Evolutionary conservation across 495 filamentous ascomycete species (phyloP).

Genomic region (Daldinia decipiens): DNA sequence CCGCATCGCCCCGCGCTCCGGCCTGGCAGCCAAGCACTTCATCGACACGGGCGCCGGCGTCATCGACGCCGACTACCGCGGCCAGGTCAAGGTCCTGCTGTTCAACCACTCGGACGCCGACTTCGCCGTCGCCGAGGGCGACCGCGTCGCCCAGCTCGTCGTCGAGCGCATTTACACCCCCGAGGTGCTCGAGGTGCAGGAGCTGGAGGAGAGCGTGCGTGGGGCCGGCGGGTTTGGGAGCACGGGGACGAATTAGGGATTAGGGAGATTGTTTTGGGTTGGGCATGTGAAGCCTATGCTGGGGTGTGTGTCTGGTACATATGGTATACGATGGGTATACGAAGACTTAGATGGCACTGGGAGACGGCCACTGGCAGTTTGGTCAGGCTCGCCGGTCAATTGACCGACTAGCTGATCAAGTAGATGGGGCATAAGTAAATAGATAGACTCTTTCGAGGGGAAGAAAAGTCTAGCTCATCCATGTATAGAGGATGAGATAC

Average conservation of each 20-base stretch:
- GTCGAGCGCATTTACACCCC: constrained; percentile 94
- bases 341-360: neutral
- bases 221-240: constrained; percentile 95
- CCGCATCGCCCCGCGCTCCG: constrained; percentile 89
- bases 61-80: constrained; percentile 97
- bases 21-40: constrained; percentile 90
- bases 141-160: constrained; percentile 92
- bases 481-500: constrained; percentile 5
- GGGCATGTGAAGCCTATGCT: neutral
- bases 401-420: neutral
- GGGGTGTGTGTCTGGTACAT: neutral
- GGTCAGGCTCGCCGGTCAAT: too few relatives aligned
- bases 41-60: constrained; percentile 96
- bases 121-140: constrained; percentile 83
- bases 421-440: neutral
- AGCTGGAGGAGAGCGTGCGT: constrained; percentile 88
- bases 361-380: neutral
- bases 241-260: constrained; percentile 69
- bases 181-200: constrained; percentile 84
- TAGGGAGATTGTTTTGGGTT: neutral
- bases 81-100: constrained; percentile 89
- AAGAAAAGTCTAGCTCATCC: neutral
- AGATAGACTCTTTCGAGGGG: too few relatives aligned
- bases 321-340: neutral
- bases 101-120: constrained; percentile 90